Conservation (phyloP, 2,329 filamentous ascomycete species). For the Dactylellina cionopaga region DNA sequence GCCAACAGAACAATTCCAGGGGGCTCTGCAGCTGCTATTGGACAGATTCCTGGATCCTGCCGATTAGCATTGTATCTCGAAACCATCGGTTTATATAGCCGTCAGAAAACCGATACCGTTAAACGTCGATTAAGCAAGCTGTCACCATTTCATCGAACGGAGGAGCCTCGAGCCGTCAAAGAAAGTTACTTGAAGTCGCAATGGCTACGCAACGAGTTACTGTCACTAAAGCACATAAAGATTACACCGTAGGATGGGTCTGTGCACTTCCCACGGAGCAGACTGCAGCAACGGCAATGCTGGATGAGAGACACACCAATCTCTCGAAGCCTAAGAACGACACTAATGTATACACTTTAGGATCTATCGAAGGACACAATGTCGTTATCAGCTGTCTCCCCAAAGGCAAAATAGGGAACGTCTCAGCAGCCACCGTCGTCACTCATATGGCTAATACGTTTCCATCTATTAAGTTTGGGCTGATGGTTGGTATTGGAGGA, state of each 20-base stretch:
- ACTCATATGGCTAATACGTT: neutral
- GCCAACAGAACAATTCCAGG: too few relatives aligned
- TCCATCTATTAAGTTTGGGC: neutral
- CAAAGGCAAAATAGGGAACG: constrained; percentile 12
- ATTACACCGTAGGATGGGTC: constrained; percentile 4
- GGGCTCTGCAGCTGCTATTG: too few relatives aligned
- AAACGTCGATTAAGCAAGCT: too few relatives aligned
- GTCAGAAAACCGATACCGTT: too few relatives aligned
- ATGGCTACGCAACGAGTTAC: too few relatives aligned
- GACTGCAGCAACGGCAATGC: neutral
- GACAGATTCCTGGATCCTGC: too few relatives aligned
- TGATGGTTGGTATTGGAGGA: neutral
- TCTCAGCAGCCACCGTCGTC: constrained; percentile 39
- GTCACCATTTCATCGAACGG: too few relatives aligned
- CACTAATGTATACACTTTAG: neutral
- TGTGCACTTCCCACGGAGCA: constrained; percentile 2
- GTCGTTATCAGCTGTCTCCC: constrained; percentile 7
- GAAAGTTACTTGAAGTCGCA: too few relatives aligned
- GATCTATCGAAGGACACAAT: neutral
- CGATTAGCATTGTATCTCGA: too few relatives aligned
- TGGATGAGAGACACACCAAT: neutral
- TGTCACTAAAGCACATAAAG: neutral
- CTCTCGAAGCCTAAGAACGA: neutral
- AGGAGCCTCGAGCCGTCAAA: too few relatives aligned
- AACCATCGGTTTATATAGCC: too few relatives aligned